Evolutionary conservation across 2,329 filamentous ascomycete species (phyloP).

Genomic region (Xylariales sp.): DNA sequence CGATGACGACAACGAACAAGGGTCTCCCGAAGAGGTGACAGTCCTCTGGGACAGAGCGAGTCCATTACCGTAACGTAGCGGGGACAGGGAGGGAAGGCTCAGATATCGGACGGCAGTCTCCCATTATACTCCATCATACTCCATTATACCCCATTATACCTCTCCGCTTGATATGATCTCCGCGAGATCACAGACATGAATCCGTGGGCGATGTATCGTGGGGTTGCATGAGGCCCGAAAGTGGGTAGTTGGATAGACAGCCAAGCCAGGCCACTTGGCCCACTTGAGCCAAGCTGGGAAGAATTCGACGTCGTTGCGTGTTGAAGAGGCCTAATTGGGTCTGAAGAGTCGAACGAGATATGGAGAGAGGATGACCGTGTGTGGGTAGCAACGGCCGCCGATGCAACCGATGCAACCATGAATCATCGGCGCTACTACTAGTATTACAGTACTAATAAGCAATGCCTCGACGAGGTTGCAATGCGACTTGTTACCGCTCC

Average conservation of each 20-base stretch:
- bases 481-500: slow-evolving; percentile 16
- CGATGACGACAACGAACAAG: not conserved
- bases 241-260: slow-evolving; percentile 2
- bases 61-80: not conserved
- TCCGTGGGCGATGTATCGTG: not conserved
- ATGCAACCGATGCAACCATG: slow-evolving; percentile 13
- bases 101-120: slow-evolving; percentile 1
- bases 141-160: not conserved
- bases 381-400: slow-evolving; percentile 20
- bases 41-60: slow-evolving; percentile 13
- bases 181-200: slow-evolving; percentile 11
- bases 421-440: not conserved
- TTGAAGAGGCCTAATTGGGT: slow-evolving; percentile 25
- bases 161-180: slow-evolving; percentile 1
- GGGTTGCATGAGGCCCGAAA: slow-evolving; percentile 1
- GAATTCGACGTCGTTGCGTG: not conserved
- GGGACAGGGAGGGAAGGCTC: not conserved
- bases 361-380: not conserved
- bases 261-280: slow-evolving; percentile 14
- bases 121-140: not conserved
- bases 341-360: slow-evolving; percentile 6
- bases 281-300: slow-evolving; percentile 6
- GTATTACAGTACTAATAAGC: not conserved
- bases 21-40: slow-evolving; percentile 9
- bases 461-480: slow-evolving; percentile 4